Evolutionary conservation across 2,329 filamentous ascomycete genomes (phyloP).

Genomic region (Trichoderma citrinoviride): DNA sequence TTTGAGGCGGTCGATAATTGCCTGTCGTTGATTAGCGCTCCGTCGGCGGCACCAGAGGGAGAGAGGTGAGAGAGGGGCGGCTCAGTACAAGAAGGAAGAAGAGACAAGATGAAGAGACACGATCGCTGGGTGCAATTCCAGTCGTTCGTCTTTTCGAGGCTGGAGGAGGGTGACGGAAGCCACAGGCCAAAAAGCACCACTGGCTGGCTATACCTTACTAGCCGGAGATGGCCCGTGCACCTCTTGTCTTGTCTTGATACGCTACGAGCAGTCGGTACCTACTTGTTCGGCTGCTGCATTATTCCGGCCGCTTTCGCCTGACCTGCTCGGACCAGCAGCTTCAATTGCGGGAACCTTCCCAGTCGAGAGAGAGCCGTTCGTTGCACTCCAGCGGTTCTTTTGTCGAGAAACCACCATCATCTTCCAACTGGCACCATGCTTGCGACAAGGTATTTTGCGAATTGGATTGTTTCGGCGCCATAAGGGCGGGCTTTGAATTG

Average conservation of each 20-base stretch:
- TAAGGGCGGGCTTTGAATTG: neutral
- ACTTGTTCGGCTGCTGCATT: conserved; percentile 23
- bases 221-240: conserved; percentile 26
- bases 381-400: neutral
- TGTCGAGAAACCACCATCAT: conserved; percentile 9
- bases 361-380: neutral
- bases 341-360: conserved; percentile 11
- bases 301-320: conserved; percentile 24
- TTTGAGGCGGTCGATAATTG: no score
- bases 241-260: neutral
- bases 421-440: conserved; percentile 36
- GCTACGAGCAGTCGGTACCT: neutral
- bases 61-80: no score
- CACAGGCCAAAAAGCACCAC: neutral
- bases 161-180: conserved; percentile 20
- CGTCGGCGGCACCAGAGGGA: no score
- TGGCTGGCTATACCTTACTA: neutral
- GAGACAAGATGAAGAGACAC: conserved; percentile 12
- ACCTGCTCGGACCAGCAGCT: neutral
- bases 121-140: neutral
- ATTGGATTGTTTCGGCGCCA: no score
- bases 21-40: no score
- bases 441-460: conserved; percentile 37
- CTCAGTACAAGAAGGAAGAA: no score
- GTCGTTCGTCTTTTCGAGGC: neutral